Evolutionary conservation across 768 basidiomycete genomes (phyloP), one percentile per base, ranked within the genome.

Genomic region (Mycena latifolia): DNA sequence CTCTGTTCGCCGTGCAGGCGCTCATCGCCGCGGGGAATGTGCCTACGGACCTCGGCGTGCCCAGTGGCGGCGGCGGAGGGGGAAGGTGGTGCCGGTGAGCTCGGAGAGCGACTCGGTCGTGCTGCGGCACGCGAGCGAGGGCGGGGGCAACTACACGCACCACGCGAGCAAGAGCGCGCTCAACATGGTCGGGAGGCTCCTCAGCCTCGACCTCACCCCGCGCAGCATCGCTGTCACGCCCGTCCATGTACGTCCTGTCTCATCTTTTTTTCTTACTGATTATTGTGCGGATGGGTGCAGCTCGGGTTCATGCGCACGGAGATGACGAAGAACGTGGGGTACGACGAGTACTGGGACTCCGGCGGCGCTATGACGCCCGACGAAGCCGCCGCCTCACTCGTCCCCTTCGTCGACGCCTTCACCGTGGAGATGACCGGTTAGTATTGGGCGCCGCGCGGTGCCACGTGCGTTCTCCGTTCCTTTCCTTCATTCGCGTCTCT

Each of bases 241-340:
- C 79, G 78, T 85, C 39, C 82, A 84, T 71, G 83, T 84, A 39
- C 63, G 81, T 35, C 8, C n/a, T 17, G 12, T 27, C 52, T 7
- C 43, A 22, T 24, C 18, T 8, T 31, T 20, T 31, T 22, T 47
- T 48, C 24, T 46, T 35, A 6, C 33, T 35, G 8, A 35, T n/a
- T 14, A 35, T 14, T 35, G 33, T 35, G 33, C 33, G 33, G n/a
- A n/a, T n/a, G 8, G 33, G 33, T 18, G 12, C 63, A 84, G 82
- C 84, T 84, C 24, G 83, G 84, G 0, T 86, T 85, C 71, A 78
- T 85, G 77, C 79, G 77, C 63, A 84, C 82, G 1, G 81, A 83
- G 48, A 79, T 81, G 83, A 84, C 83, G 18, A 81, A 79, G 62
- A 71, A 72, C 41, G 83, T 82, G 14, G 83, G 84, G 0, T 81